Evolutionary conservation across 169 alveolate genomes (phyloP).

Genomic region (Eimeria tenella): DNA sequence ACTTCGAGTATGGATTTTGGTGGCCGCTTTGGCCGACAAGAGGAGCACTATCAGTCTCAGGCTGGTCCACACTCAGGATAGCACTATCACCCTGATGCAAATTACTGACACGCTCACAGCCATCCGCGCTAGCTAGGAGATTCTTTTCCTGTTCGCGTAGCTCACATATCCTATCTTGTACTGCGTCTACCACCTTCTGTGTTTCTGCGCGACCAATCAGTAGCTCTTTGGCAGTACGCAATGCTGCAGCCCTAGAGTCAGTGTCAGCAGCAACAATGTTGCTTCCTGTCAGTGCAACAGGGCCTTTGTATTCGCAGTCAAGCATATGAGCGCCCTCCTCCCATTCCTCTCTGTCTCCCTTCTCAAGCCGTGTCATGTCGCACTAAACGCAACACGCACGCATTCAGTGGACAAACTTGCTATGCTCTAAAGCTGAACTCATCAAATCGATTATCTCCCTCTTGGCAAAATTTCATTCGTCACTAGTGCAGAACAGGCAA

Average conservation of each 20-base stretch:
- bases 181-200: conserved; percentile 37
- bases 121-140: neutral
- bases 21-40: neutral
- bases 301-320: conserved; percentile 44
- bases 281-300: neutral
- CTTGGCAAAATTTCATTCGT: no score
- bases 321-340: conserved; percentile 32
- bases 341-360: conserved; percentile 33
- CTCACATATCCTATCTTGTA: conserved; percentile 58
- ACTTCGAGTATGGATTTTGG: neutral
- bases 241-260: conserved; percentile 47
- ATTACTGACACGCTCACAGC: no score
- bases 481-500: no score
- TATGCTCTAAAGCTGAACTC: no score
- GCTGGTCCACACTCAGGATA: neutral
- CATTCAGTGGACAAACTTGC: conserved; percentile 20
- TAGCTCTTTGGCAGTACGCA: conserved; percentile 63
- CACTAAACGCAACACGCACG: conserved; percentile 78
- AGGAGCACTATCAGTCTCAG: neutral
- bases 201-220: conserved; percentile 65
- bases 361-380: conserved; percentile 73
- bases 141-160: conserved; percentile 31
- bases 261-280: neutral
- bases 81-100: neutral
- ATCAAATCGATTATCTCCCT: no score